Base-by-base conservation (phyloP, 768 basidiomycete genomes). In the Kwoniella mangroviensis region DNA sequence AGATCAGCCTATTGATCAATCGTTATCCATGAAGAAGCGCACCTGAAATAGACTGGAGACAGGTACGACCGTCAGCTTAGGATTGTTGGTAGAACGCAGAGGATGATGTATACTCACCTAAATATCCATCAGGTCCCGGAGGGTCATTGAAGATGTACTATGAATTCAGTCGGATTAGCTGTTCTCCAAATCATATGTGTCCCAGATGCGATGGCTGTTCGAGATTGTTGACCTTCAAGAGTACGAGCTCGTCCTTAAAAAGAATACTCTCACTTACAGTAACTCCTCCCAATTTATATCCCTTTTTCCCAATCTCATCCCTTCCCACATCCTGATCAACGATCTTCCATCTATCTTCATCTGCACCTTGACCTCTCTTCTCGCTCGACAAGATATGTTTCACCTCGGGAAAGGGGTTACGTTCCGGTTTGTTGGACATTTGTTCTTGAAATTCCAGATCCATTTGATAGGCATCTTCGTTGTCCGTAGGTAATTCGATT, bases 91-190 rank as follows among this genome's bases (percentile, higher is more conserved):
- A 9, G 34, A 41, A 26, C 19, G 21, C 51, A 54, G 15, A n/a
- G 19, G 34, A 22, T 28, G 17, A 28, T 49, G 49, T 11, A 17
- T 24, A 53, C 75, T 66, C 42, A 76, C 72, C 65, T 12, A 73
- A 57, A 64, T 73, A 73, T 5, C 72, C 75, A 45, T 71, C 64
- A 24, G 65, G 65, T 63, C 77, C 77, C 34, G 75, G 73, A 21
- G 55, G 68, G 53, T 79, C 77, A 58, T 76, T 76, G 65, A 79
- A 79, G 62, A 79, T 74, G 63, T 79, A 79, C 77, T 77, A 34
- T 21, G 10, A n/a, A 43, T 21, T 62, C 45, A 62, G 6, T 11
- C 4, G 24, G 4, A 19, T 15, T 24, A 45, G 28, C 22, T 34
- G 34, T 34, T 34, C 34, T 34, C 3, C 6, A 34, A 7, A 34